Evolutionary conservation across 805 yeast species (phyloP), one percentile per base, ranked within the genome.

Genomic region (Tetrapisispora phaffii): DNA sequence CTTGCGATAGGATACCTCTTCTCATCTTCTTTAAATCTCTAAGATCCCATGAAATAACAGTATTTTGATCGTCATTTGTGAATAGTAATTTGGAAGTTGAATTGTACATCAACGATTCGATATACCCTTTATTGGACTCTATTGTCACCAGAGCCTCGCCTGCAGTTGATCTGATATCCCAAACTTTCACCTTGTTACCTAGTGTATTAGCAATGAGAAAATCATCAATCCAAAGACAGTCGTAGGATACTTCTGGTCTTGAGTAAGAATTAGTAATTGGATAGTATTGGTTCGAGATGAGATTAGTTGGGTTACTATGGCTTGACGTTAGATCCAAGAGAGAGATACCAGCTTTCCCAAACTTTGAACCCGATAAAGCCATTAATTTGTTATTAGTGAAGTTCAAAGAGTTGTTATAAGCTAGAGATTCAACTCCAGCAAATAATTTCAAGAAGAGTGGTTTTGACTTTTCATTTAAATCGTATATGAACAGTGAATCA

Each of bases 401-500:
- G 15, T 40, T 40, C 2, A 23, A 7, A 1, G 41, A 22, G 6
- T 28, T 19, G 16, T 32, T 32, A n/a, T 15, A 22, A 15, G 57
- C 51, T 31, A 59, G 39, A 1, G 56, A 51, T 34, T 56, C 59
- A 15, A 61, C 37, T 1, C 58, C 58, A 2, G 50, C 47, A 44
- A 55, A 52, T 38, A 50, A 45, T 41, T 60, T 52, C 28, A 61
- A 35, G 39, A 49, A 60, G 20, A 52, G 44, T 7, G 66, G 66
- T 2, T 47, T 34, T 26, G 47, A 54, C 57, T 82, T 67, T 51
- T 72, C 70, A 12, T 80, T 62, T 47, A 74, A 59, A 52, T 88
- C 88, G 90, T 96, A 88, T 41, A 82, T 63, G 58, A 85, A 88
- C 13, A 89, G 52, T 46, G 81, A 76, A 48, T 82, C 81, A 46